Evolutionary conservation across 352 stramenopile genomes (phyloP).

Genomic region (Phytopythium helicoides): DNA sequence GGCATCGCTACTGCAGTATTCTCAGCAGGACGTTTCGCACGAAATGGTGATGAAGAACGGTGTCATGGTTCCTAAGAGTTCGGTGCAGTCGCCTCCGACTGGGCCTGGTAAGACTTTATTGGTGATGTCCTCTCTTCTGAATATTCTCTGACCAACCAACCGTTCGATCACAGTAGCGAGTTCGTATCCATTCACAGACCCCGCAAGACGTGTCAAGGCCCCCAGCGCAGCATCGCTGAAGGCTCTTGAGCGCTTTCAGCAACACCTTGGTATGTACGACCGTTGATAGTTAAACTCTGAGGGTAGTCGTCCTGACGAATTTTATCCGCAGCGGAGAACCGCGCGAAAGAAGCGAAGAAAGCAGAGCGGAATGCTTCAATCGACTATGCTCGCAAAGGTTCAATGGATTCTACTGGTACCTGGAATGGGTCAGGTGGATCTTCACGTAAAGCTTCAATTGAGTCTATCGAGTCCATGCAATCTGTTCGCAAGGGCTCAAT

Average conservation of each 20-base stretch:
- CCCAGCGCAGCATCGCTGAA: slow-evolving; percentile 40
- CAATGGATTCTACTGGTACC: slow-evolving; percentile 24
- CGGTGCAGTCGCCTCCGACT: slow-evolving; percentile 1
- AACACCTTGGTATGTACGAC: slow-evolving; percentile 39
- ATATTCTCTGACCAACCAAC: too few relatives aligned
- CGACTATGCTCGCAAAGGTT: slow-evolving; percentile 29
- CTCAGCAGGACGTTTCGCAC: slow-evolving; percentile 50
- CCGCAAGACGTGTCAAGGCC: slow-evolving; percentile 32
- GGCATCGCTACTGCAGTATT: slow-evolving; percentile 44
- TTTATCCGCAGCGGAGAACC: slow-evolving; percentile 21
- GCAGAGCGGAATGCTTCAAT: slow-evolving; percentile 29
- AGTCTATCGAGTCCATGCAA: slow-evolving; percentile 34
- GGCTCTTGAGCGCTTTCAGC: slow-evolving; percentile 54
- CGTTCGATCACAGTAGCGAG: slow-evolving; percentile 22
- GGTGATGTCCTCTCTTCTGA: neutral
- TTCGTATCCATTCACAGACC: slow-evolving; percentile 66
- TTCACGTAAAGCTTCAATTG: slow-evolving; percentile 19
- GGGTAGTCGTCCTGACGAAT: neutral
- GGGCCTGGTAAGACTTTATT: slow-evolving; percentile 1
- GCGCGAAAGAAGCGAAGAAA: slow-evolving; percentile 25
- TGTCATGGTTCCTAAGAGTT: slow-evolving; percentile 39
- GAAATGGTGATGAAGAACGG: slow-evolving; percentile 69
- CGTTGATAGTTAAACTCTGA: neutral
- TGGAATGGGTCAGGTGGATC: slow-evolving; percentile 17
- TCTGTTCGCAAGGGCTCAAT: slow-evolving; percentile 34